These are phyloP conservation scores for Cryptosporidium ryanae DNA, from an alignment of 169 alveolate genomes.

Conservation along the genomic window DNA sequence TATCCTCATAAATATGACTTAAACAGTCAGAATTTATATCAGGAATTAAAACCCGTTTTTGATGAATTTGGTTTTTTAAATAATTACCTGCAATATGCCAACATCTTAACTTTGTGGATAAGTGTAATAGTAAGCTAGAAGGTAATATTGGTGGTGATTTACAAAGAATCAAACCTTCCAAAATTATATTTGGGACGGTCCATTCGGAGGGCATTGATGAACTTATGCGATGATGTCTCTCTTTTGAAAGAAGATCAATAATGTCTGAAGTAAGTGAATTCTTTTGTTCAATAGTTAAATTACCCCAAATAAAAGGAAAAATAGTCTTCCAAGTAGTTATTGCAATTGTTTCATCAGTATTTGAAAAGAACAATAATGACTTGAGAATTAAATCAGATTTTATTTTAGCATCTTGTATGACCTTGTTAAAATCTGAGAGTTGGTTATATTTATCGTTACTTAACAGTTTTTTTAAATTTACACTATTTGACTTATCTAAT, in stretches of 20 bases:
- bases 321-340: constrained; percentile 58
- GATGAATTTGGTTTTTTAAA: constrained; percentile 11
- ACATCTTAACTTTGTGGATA: constrained; percentile 64
- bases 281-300: constrained; percentile 1
- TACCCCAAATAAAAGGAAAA: constrained; percentile 60
- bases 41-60: background rate
- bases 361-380: constrained; percentile 51
- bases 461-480: background rate
- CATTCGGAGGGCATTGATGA: constrained; percentile 71
- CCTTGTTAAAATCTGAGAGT: background rate
- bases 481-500: background rate
- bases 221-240: constrained; percentile 67
- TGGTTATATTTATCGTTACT: background rate
- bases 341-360: constrained; percentile 39
- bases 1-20: background rate
- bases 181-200: constrained; percentile 44
- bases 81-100: constrained; percentile 68
- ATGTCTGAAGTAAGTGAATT: constrained; percentile 7
- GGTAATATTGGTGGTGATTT: constrained; percentile 56
- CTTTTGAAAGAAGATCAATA: constrained; percentile 65
- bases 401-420: background rate
- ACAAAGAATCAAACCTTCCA: constrained; percentile 26
- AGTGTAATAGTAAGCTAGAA: constrained; percentile 30
- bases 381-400: constrained; percentile 1
- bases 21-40: background rate